Conservation (phyloP, 805 yeast genomes). For the Lipomyces yamadae region DNA sequence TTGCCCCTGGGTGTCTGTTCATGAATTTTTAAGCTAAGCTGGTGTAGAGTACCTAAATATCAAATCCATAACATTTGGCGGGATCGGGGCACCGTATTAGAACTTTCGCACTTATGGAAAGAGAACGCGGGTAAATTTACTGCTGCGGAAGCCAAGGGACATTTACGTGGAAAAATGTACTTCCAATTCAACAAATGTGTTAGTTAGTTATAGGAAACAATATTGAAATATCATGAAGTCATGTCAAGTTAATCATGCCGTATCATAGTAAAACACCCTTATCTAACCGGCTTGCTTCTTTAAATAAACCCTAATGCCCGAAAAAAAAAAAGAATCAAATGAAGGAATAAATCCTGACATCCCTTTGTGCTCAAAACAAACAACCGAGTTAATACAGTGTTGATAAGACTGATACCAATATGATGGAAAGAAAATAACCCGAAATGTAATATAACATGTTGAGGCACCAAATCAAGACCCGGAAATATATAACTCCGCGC, state of each 20-base stretch:
- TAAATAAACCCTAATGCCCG: not conserved
- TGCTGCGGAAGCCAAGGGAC: not conserved
- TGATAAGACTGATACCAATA: not conserved
- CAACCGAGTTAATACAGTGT: not conserved
- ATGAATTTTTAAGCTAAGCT: not conserved
- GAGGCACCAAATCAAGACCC: not conserved
- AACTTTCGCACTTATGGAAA: too few relatives aligned
- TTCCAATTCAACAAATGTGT: not conserved
- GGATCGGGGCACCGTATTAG: slow-evolving; percentile 10
- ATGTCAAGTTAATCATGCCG: slow-evolving; percentile 3
- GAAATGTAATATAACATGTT: too few relatives aligned
- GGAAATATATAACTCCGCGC: not conserved
- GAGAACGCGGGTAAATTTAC: not conserved
- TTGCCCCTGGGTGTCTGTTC: not conserved
- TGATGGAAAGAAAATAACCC: not conserved
- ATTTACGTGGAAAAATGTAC: not conserved
- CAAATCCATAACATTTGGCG: slow-evolving; percentile 32
- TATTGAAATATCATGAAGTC: not conserved
- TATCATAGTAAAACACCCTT: not conserved
- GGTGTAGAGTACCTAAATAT: slow-evolving; percentile 29
- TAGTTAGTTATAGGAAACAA: not conserved
- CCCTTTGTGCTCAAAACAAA: too few relatives aligned
- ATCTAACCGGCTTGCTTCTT: not conserved
- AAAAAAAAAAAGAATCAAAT: not conserved
- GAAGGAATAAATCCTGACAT: not conserved